These are phyloP conservation scores for Trametes cingulata DNA, from an alignment of 768 basidiomycete species.

Conservation along the genomic window DNA sequence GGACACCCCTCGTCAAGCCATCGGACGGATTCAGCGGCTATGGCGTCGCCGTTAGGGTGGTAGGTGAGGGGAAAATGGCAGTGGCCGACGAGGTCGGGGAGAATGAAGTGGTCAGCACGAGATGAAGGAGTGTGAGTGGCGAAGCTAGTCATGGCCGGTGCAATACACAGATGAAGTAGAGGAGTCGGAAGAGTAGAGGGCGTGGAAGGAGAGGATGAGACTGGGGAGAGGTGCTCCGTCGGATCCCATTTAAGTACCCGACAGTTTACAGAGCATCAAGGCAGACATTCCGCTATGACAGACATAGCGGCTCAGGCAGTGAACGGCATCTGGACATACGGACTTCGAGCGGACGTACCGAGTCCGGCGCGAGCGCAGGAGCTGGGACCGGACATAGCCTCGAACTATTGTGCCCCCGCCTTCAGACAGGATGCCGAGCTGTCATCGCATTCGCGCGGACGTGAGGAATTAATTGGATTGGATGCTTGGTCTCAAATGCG, in stretches of 20 bases:
- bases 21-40: constrained; percentile 57
- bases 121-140: not conserved
- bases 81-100: constrained; percentile 75
- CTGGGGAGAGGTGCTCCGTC: not conserved
- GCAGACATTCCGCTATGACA: not conserved
- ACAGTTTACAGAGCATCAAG: not conserved
- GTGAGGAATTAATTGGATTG: constrained; percentile 11
- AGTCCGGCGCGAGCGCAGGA: not conserved
- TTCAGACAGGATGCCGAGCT: constrained; percentile 12
- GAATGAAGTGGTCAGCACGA: constrained; percentile 24
- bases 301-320: not conserved
- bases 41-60: constrained; percentile 58
- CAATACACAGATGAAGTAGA: not conserved
- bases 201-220: not conserved
- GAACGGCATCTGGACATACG: constrained; percentile 7
- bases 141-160: not conserved
- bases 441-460: not conserved
- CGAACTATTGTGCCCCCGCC: constrained; percentile 1
- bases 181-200: not conserved
- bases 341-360: constrained; percentile 7
- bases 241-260: not conserved
- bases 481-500: not conserved
- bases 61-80: constrained; percentile 57
- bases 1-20: constrained; percentile 64
- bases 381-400: constrained; percentile 6